A percentile compares a stretch with the other conserved stretches of the same genome.
phyloP scores from a whole-genome alignment of 495 filamentous ascomycete genomes.

The Penicillium paradoxum region DNA sequence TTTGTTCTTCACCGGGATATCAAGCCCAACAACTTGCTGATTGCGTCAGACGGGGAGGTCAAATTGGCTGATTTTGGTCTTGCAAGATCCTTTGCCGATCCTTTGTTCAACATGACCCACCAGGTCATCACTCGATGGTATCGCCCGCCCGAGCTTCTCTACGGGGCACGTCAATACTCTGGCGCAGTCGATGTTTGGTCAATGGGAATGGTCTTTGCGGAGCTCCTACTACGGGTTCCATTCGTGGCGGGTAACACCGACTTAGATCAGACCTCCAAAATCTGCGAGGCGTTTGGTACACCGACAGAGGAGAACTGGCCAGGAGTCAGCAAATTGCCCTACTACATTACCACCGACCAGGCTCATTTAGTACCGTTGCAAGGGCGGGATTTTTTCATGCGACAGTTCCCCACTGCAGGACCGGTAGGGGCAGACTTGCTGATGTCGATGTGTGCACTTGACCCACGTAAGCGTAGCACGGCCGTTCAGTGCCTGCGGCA shows the following conservation, averaged over 20 bases:
- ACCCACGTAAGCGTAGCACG: conserved; percentile 77
- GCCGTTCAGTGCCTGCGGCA: conserved; percentile 74
- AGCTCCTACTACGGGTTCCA: conserved; percentile 76
- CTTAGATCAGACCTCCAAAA: conserved; percentile 70
- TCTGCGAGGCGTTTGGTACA: conserved; percentile 80
- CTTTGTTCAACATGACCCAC: conserved; percentile 80
- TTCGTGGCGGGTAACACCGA: conserved; percentile 79
- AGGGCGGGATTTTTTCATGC: conserved; percentile 62
- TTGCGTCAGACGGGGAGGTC: conserved; percentile 85
- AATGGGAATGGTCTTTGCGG: conserved; percentile 88
- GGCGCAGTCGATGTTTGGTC: conserved; percentile 93
- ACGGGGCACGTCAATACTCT: conserved; percentile 82
- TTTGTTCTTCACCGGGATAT: conserved; percentile 95
- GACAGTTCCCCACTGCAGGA: conserved; percentile 71
- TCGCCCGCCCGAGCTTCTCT: conserved; percentile 87
- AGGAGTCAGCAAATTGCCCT: conserved; percentile 75
- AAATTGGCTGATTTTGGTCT: conserved; percentile 98
- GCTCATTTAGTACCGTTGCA: conserved; percentile 53
- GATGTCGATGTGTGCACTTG: conserved; percentile 76
- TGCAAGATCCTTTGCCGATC: conserved; percentile 82
- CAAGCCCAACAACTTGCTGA: conserved; percentile 97
- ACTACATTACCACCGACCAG: conserved; percentile 59
- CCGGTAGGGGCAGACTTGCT: conserved; percentile 79
- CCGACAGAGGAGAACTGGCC: conserved; percentile 96
- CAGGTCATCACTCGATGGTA: conserved; percentile 98